Conservation (phyloP, 108 stramenopile species). For the Cyclostephanos invisitatus region DNA sequence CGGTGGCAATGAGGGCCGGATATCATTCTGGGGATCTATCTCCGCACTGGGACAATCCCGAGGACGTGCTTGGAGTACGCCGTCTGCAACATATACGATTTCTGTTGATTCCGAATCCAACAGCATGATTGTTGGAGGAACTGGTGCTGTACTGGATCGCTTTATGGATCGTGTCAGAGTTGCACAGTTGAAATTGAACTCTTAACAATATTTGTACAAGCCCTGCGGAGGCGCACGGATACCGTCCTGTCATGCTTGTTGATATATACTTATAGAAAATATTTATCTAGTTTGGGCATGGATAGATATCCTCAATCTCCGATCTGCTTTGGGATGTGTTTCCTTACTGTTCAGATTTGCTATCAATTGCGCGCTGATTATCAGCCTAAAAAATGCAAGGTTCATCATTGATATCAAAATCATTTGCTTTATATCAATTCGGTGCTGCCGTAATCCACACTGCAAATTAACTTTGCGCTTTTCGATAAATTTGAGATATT, state of each 20-base stretch:
- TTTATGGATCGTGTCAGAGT: slow-evolving; percentile 46
- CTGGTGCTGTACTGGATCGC: slow-evolving; percentile 36
- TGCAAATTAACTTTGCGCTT: not conserved
- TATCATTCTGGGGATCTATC: slow-evolving; percentile 47
- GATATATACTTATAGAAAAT: no score
- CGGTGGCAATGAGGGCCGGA: slow-evolving; percentile 46
- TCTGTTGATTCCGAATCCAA: slow-evolving; percentile 14
- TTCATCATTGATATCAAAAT: not conserved
- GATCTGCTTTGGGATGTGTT: not conserved
- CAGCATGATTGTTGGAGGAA: slow-evolving; percentile 49
- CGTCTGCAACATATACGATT: slow-evolving; percentile 36
- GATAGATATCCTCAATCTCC: no score
- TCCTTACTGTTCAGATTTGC: no score
- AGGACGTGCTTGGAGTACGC: slow-evolving; percentile 42
- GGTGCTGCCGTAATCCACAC: not conserved
- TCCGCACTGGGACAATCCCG: slow-evolving; percentile 9
- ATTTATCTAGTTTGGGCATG: no score
- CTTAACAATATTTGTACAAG: not conserved
- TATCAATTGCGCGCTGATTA: no score
- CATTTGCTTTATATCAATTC: not conserved
- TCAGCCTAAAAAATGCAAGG: no score
- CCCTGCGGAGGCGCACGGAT: not conserved
- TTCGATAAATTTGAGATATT: not conserved
- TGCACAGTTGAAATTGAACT: slow-evolving; percentile 25
- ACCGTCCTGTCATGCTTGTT: no score